phyloP scores from a whole-genome alignment of 2,329 filamentous ascomycete genomes.

The Pseudogymnoascus sp. region DNA sequence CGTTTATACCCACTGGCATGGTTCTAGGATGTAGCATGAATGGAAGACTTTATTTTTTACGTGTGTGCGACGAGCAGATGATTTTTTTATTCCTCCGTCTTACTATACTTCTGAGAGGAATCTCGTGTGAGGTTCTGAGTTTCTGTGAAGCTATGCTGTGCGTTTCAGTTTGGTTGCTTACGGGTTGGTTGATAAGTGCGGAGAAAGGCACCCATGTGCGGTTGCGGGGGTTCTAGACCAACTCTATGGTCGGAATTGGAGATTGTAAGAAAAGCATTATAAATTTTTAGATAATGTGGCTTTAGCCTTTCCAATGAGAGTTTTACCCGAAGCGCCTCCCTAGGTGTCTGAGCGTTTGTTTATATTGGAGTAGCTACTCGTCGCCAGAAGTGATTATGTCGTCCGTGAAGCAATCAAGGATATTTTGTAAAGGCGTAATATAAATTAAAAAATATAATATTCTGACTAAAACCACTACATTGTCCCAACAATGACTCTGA shows the following conservation, averaged over 20 bases:
- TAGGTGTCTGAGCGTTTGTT: neutral
- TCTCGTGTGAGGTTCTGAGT: neutral
- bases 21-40: slow-evolving; percentile 2
- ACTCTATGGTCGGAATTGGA: neutral
- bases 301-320: neutral
- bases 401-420: neutral
- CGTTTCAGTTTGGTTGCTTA: neutral
- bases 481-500: neutral
- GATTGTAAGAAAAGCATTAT: neutral
- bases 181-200: neutral
- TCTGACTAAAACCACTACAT: neutral
- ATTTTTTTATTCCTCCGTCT: neutral
- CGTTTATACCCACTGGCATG: slow-evolving; percentile 6
- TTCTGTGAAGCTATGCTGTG: no score
- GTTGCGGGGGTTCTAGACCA: neutral
- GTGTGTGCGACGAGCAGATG: neutral
- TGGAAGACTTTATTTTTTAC: neutral
- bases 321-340: neutral
- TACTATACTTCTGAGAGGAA: neutral
- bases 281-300: neutral
- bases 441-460: neutral
- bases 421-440: neutral
- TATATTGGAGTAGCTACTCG: neutral
- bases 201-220: neutral
- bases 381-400: neutral